phyloP scores from a whole-genome alignment of 257 asterid species.

The Lycium barbarum region DNA sequence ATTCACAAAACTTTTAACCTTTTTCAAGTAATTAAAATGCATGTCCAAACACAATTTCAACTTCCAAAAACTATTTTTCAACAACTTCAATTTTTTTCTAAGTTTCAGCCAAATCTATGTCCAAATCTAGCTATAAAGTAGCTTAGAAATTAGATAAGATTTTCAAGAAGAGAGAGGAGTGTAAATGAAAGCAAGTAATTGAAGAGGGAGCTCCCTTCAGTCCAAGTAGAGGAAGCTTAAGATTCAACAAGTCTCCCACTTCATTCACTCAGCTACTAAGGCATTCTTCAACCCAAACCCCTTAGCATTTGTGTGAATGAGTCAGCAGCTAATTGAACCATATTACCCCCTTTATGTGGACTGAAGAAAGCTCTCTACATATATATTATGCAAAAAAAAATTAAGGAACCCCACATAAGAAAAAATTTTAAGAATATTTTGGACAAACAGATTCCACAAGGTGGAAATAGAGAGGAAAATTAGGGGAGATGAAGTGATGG shows the following conservation, averaged over 20 bases:
- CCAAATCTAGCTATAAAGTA: not conserved
- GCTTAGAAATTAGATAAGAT: not conserved
- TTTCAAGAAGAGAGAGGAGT: not conserved
- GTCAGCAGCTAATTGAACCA: constrained; percentile 92
- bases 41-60: too few species aligned
- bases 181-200: not conserved
- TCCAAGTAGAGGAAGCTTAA: constrained; percentile 84
- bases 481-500: not conserved
- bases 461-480: too few species aligned
- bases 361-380: constrained; percentile 92
- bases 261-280: constrained; percentile 84
- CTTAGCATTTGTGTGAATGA: constrained; percentile 96
- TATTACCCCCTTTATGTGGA: constrained; percentile 72
- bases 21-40: too few species aligned
- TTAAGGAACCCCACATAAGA: not conserved
- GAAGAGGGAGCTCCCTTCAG: constrained; percentile 99
- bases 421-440: not conserved
- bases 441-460: too few species aligned
- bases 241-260: constrained; percentile 75
- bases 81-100: too few species aligned
- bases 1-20: too few species aligned
- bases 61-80: too few species aligned
- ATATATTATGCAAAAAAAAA: not conserved
- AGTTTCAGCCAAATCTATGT: too few species aligned
- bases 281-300: not conserved